Evolutionary conservation across 2,329 filamentous ascomycete species (phyloP), one percentile per base, ranked within the genome.

Genomic region (Colletotrichum sp.): DNA sequence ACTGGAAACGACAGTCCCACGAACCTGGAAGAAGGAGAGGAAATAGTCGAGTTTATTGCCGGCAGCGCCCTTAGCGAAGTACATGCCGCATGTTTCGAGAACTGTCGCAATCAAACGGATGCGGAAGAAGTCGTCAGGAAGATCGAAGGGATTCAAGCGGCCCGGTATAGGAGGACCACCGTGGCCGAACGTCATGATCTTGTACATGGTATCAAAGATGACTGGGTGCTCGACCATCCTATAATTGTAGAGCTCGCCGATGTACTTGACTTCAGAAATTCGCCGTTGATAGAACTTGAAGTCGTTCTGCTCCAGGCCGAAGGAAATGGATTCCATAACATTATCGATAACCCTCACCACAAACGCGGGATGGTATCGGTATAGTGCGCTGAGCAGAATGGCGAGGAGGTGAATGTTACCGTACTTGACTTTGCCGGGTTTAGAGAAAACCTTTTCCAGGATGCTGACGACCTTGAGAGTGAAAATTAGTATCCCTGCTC

Each of bases 1-100:
- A 61, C 66, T 28, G 13, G 30, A 48, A 28, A 19, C 15, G 30
- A 34, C 28, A 68, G 30, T n/a, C 57, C n/a, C 16, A 52, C 74
- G 11, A 22, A 93, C 92, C 88, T 98, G 96, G 80, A 99, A 95
- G 85, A 98, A 98, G 0, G 94, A 96, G 76, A 99, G 88, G 85
- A 98, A 99, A 84, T 98, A 98, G 82, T 99, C 97, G 12, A 99
- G 90, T 86, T 98, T 99, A 88, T 98, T 98, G 84, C 96, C 98
- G 3, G 96, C 95, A 59, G 94, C 93, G 9, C 98, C 97, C 80
- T 96, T 94, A 84, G 97, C 97, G 81, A 98, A 99, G 86, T 96
- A 99, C 84, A 98, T 94, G 71, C 98, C 97, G 79, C 96, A 98
- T 1, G 96, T 98, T 85, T 99, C 98, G 6, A 99, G 90, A 65